phyloP scores from a whole-genome alignment of 345 rosid genomes.

The Melaleuca quinquenervia region DNA sequence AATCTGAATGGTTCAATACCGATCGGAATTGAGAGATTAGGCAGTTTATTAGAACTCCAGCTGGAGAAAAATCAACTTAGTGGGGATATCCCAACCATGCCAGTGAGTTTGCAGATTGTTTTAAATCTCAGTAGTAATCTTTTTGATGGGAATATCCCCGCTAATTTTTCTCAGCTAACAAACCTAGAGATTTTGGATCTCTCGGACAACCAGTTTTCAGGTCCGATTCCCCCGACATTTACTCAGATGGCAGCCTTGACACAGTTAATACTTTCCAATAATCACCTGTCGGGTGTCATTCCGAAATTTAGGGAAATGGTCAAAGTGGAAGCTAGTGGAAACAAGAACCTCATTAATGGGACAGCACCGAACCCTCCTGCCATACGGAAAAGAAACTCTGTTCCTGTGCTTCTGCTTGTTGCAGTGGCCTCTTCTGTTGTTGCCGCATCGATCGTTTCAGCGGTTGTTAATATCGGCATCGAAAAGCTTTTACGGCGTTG shows the following conservation, averaged over 20 bases:
- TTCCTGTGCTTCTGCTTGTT: slow-evolving; percentile 14
- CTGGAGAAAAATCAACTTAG: slow-evolving; percentile 50
- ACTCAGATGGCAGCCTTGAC: slow-evolving; percentile 17
- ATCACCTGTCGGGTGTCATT: slow-evolving; percentile 37
- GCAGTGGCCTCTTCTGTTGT: slow-evolving; percentile 22
- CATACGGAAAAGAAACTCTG: slow-evolving; percentile 10
- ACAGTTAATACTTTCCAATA: slow-evolving; percentile 45
- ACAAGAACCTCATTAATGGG: slow-evolving; percentile 6
- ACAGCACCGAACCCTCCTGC: background rate
- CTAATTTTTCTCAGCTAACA: slow-evolving; percentile 10
- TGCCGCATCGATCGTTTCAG: slow-evolving; percentile 6
- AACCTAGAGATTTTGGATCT: slow-evolving; percentile 71
- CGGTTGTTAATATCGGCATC: slow-evolving; percentile 12
- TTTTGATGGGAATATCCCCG: slow-evolving; percentile 44
- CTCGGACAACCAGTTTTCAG: slow-evolving; percentile 47
- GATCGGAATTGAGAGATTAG: slow-evolving; percentile 11
- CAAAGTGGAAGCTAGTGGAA: slow-evolving; percentile 21
- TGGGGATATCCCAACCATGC: slow-evolving; percentile 55
- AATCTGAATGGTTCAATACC: slow-evolving; percentile 53
- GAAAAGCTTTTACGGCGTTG: slow-evolving; percentile 28
- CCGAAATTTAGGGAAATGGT: slow-evolving; percentile 23
- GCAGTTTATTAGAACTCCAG: slow-evolving; percentile 46
- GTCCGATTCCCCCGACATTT: slow-evolving; percentile 30
- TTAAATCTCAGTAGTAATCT: slow-evolving; percentile 66
- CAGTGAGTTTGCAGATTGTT: slow-evolving; percentile 44